phyloP scores from a whole-genome alignment of 177 flowering plant genomes.

The Telopea speciosissima region DNA sequence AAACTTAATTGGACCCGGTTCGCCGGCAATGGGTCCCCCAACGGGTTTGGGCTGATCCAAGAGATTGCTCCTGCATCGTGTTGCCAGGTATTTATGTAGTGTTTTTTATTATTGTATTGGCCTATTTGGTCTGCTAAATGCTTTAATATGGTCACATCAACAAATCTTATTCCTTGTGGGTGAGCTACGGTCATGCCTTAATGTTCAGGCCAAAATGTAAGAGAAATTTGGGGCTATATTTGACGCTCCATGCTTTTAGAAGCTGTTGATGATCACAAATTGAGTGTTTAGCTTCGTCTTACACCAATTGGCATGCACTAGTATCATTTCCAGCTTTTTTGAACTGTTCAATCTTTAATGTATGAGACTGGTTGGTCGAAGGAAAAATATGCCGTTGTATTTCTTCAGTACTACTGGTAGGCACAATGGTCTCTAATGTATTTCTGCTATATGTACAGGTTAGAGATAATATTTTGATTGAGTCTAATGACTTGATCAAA shows the following conservation, averaged over 20 bases:
- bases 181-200: neutral
- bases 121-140: neutral
- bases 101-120: neutral
- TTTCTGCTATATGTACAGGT: constrained; percentile 27
- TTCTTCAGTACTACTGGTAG: neutral
- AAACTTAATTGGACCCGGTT: too few relatives aligned
- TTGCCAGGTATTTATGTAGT: neutral
- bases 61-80: too few relatives aligned
- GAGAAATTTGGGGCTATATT: neutral
- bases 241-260: neutral
- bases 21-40: too few relatives aligned
- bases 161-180: neutral
- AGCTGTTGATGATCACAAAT: neutral
- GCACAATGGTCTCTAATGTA: neutral
- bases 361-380: neutral
- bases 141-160: neutral
- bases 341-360: neutral
- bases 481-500: constrained; percentile 61
- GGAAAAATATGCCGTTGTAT: neutral
- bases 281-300: neutral
- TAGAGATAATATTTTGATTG: constrained; percentile 48
- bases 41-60: too few relatives aligned
- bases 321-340: neutral
- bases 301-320: neutral
- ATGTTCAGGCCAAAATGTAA: neutral